phyloP scores from a whole-genome alignment of 176 grass and related monocot species.

The Paspalum notatum region DNA sequence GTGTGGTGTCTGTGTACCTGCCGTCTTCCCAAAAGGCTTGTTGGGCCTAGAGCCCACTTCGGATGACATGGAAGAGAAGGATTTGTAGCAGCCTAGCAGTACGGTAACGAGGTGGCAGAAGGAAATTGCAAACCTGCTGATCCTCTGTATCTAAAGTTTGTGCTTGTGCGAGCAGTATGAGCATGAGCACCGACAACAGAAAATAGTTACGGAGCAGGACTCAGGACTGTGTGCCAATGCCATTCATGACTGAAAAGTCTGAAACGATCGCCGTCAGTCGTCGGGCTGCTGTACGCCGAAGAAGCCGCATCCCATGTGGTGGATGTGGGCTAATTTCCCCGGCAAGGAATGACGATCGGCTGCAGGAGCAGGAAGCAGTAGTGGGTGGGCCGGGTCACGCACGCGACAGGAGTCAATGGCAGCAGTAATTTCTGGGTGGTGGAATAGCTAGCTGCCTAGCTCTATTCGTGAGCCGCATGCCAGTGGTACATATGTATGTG shows the following conservation, averaged over 20 bases:
- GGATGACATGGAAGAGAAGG: too few relatives aligned
- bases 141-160: neutral
- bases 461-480: too few relatives aligned
- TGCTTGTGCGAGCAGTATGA: neutral
- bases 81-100: too few relatives aligned
- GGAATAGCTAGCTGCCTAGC: too few relatives aligned
- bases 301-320: constrained; percentile 25
- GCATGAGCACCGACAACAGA: neutral
- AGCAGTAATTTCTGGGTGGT: too few relatives aligned
- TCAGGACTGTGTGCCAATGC: neutral
- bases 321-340: constrained; percentile 3
- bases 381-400: neutral
- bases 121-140: neutral
- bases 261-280: neutral
- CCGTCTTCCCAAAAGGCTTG: too few relatives aligned
- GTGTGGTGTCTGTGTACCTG: neutral
- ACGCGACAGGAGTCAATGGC: neutral
- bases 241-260: too few relatives aligned
- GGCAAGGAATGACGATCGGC: neutral
- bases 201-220: neutral
- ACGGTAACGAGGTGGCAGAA: too few relatives aligned
- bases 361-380: neutral
- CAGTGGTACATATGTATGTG: too few relatives aligned
- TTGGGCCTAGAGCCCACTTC: too few relatives aligned
- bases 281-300: neutral